A percentile compares a stretch with the other conserved stretches of the same genome.
These are phyloP conservation scores for Pleurotus citrinopileatus DNA, from an alignment of 768 basidiomycete genomes.

Conservation along the genomic window DNA sequence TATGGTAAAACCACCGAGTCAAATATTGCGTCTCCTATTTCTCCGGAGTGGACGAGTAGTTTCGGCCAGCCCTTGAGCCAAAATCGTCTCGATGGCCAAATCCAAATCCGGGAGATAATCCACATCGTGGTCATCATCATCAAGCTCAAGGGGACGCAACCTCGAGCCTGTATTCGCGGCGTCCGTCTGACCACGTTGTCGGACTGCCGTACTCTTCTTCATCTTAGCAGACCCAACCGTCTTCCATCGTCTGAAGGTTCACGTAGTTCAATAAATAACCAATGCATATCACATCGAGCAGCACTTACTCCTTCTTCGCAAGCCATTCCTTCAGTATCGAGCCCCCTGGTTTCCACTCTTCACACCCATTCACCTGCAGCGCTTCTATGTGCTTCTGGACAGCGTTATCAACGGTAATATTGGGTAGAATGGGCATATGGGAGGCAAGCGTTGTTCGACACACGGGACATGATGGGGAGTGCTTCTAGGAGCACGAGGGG, in stretches of 20 bases:
- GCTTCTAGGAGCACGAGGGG: constrained; percentile 25
- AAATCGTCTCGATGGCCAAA: not conserved
- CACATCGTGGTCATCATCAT: constrained; percentile 11
- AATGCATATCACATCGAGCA: not conserved
- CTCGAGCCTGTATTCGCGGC: not conserved
- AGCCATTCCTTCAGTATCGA: constrained; percentile 47
- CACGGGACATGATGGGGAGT: constrained; percentile 47
- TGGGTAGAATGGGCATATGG: constrained; percentile 54
- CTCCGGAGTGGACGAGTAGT: not conserved
- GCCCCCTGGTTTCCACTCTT: constrained; percentile 54
- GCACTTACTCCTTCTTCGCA: constrained; percentile 50
- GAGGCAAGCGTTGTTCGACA: constrained; percentile 50
- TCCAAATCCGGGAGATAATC: constrained; percentile 10
- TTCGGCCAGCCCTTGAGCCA: no score
- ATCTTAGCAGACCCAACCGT: constrained; percentile 24
- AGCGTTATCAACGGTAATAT: constrained; percentile 57
- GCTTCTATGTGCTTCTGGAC: constrained; percentile 61
- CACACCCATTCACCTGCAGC: constrained; percentile 36
- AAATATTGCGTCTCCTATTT: not conserved
- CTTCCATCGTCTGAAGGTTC: constrained; percentile 32
- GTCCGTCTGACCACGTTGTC: not conserved
- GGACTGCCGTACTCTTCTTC: not conserved
- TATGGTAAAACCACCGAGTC: no score
- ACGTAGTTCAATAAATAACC: not conserved
- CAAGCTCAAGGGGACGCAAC: not conserved